Evolutionary conservation across 805 yeast species (phyloP).

Genomic region (Lachancea kluyveri): DNA sequence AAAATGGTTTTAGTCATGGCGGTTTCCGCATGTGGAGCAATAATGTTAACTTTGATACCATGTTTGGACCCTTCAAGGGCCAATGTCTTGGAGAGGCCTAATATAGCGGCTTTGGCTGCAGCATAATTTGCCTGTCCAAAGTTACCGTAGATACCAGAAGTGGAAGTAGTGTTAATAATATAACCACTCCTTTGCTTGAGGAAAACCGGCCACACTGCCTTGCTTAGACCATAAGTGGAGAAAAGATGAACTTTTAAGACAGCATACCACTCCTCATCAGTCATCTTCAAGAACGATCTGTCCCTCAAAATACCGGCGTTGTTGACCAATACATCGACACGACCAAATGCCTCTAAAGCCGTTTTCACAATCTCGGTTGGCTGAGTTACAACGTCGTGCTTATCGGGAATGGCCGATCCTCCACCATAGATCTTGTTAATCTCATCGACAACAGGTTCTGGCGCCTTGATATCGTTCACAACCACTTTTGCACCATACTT

Average conservation of each 20-base stretch:
- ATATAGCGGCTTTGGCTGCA: conserved; percentile 84
- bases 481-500: conserved; percentile 93
- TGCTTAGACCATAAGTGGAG: conserved; percentile 76
- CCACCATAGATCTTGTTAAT: conserved; percentile 56
- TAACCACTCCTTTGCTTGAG: conserved; percentile 71
- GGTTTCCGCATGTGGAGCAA: conserved; percentile 98
- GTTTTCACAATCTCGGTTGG: conserved; percentile 71
- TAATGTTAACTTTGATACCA: conserved; percentile 69
- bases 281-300: conserved; percentile 78
- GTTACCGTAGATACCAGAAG: conserved; percentile 95
- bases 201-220: conserved; percentile 91
- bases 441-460: conserved; percentile 67
- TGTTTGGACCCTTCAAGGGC: conserved; percentile 86
- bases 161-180: conserved; percentile 84
- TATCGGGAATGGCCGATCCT: conserved; percentile 77
- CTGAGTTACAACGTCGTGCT: conserved; percentile 72
- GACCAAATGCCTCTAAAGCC: conserved; percentile 71
- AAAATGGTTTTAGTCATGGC: conserved; percentile 92
- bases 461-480: conserved; percentile 81
- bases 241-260: conserved; percentile 76
- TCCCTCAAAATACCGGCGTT: conserved; percentile 95
- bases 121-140: conserved; percentile 97
- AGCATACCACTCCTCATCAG: conserved; percentile 74
- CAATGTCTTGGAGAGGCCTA: conserved; percentile 78
- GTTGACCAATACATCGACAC: conserved; percentile 79